These are phyloP conservation scores for Boletus tomentosulus DNA, from an alignment of 768 basidiomycete species.

Conservation along the genomic window DNA sequence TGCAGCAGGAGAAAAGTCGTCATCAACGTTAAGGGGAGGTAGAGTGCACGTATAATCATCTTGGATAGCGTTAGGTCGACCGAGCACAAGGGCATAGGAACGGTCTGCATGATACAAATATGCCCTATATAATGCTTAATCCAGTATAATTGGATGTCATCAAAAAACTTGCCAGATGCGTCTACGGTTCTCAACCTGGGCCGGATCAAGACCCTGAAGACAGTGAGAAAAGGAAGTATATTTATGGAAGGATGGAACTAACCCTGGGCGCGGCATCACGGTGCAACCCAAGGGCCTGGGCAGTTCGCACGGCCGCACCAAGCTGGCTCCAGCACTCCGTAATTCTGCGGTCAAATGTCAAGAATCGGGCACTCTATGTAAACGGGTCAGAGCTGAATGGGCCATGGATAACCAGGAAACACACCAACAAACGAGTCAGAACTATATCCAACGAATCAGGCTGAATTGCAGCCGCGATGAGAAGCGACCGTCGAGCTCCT, in stretches of 20 bases:
- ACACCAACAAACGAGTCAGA: constrained; percentile 77
- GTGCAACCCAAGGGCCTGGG: constrained; percentile 90
- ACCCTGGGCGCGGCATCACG: constrained; percentile 84
- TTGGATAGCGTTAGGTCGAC: constrained; percentile 85
- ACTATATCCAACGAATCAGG: constrained; percentile 91
- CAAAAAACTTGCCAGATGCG: constrained; percentile 66
- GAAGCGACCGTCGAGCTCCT: constrained; percentile 76
- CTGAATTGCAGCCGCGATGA: constrained; percentile 91
- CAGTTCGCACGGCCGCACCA: constrained; percentile 88
- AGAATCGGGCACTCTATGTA: constrained; percentile 61
- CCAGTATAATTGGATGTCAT: not conserved
- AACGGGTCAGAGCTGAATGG: constrained; percentile 10
- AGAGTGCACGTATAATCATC: constrained; percentile 85
- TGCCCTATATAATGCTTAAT: constrained; percentile 47
- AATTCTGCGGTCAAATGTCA: constrained; percentile 74
- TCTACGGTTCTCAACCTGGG: constrained; percentile 82
- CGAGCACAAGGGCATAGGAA: constrained; percentile 87
- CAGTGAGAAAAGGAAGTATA: constrained; percentile 4
- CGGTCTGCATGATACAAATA: constrained; percentile 93
- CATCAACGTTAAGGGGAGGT: constrained; percentile 69
- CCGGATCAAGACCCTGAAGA: constrained; percentile 62
- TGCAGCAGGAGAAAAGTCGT: constrained; percentile 44
- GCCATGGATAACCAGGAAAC: constrained; percentile 7
- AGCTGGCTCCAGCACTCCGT: constrained; percentile 97
- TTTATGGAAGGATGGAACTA: constrained; percentile 21